Evolutionary conservation across 1,284 basidiomycete species (phyloP), one percentile per base, ranked within the genome.

Genomic region (Naganishia liquefaciens): DNA sequence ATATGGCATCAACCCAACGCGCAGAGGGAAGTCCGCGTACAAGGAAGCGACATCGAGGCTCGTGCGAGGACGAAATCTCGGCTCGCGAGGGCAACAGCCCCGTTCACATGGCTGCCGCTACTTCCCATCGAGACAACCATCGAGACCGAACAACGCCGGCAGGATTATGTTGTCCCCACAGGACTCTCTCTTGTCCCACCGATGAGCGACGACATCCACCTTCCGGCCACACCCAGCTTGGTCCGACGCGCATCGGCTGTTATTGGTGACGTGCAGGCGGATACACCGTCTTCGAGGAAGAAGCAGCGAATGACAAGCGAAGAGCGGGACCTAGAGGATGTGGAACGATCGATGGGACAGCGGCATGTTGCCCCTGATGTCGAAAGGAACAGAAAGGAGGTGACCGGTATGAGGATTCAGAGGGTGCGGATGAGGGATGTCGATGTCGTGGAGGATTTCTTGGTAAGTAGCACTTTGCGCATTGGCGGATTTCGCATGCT

Each of bases 61-160:
- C 30, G 27, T n/a, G 27, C 28, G n/a, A 21, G 44, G 28, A n/a
- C 27, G 28, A 19, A 25, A 15, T 51, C 49, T 30, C 25, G 49
- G 28, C 49, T 3, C 17, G 49, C 6, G 11, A 25, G 27, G 23
- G 30, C 25, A 4, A 28, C 55, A 21, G 6, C 44, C 21, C 57
- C 46, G 21, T 37, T 52, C 33, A 28, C 62, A 1, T 64, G 64
- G 64, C 28, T 65, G 2, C 64, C 64, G 17, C 55, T 65, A 5
- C 27, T 65, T 27, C 64, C 64, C 15, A 42, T 65, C 50, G 51
- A 62, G 33, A 1, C 39, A 19, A 19, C 39, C 11, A 28, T 17
- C 15, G 28, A 7, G 23, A 7, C 10, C 19, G 33, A 37, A 7
- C 33, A 13, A 13, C 3, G 40, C 5, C 9, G 13, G 10, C 25